Percentiles rank a stretch among this genome's conserved stretches.
These are phyloP conservation scores for Pezicula radicicola DNA, from an alignment of 2,329 filamentous ascomycete genomes.

Conservation along the genomic window DNA sequence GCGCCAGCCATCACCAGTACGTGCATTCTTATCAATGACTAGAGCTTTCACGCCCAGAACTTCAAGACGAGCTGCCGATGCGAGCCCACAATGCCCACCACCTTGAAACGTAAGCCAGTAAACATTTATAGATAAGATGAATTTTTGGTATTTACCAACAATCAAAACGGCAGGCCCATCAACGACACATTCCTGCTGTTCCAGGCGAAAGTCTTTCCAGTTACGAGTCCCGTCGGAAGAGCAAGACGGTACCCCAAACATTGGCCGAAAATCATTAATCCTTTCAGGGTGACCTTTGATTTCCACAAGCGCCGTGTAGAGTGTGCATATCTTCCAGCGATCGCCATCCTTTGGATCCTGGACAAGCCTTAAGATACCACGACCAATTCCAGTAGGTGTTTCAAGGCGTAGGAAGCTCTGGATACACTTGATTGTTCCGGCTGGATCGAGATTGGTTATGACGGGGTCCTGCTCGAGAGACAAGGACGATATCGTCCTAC, in stretches of 20 bases:
- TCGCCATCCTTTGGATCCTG: conserved; percentile 22
- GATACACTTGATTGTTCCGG: conserved; percentile 46
- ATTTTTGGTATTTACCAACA: background rate
- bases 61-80: conserved; percentile 53
- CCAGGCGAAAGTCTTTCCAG: background rate
- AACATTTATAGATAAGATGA: background rate
- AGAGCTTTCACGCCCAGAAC: conserved; percentile 51
- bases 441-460: too few species aligned
- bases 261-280: too few species aligned
- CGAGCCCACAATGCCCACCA: conserved; percentile 56
- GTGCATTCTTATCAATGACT: conserved; percentile 51
- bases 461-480: too few species aligned
- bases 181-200: background rate
- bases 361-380: conserved; percentile 50
- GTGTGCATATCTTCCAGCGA: conserved; percentile 57
- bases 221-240: too few species aligned
- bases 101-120: conserved; percentile 31
- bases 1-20: conserved; percentile 61
- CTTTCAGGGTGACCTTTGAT: conserved; percentile 34
- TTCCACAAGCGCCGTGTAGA: conserved; percentile 55
- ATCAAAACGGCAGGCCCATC: background rate
- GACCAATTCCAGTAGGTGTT: conserved; percentile 48
- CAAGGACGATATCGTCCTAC: too few species aligned
- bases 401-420: conserved; percentile 51
- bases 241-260: too few species aligned